phyloP scores from a whole-genome alignment of 1,139 yeast species.

The Geotrichum klebahnii region DNA sequence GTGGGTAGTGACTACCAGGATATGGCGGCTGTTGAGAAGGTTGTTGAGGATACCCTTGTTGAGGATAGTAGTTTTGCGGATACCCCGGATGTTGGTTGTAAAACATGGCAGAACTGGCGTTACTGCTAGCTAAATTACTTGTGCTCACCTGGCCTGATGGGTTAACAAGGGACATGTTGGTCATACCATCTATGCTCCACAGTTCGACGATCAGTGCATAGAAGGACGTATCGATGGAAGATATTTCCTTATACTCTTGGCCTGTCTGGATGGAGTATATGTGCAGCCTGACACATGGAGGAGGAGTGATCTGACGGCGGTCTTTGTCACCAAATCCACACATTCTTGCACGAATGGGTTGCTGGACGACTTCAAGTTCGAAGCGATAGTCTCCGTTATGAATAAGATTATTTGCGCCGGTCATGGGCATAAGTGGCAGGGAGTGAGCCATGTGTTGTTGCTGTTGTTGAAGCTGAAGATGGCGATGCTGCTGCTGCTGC shows the following conservation, averaged over 20 bases:
- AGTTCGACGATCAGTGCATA: slow-evolving; percentile 41
- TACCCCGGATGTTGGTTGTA: slow-evolving; percentile 14
- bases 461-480: slow-evolving; percentile 7
- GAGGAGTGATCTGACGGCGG: slow-evolving; percentile 45
- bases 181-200: slow-evolving; percentile 41
- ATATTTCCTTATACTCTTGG: slow-evolving; percentile 28
- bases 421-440: slow-evolving; percentile 8
- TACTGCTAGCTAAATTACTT: neutral
- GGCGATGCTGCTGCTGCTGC: slow-evolving; percentile 1
- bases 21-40: slow-evolving; percentile 1
- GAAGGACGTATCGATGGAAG: slow-evolving; percentile 36
- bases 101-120: slow-evolving; percentile 6
- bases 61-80: slow-evolving; percentile 17
- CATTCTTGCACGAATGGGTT: slow-evolving; percentile 47
- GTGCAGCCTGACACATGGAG: slow-evolving; percentile 42
- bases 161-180: slow-evolving; percentile 36
- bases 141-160: slow-evolving; percentile 25
- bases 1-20: neutral
- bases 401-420: slow-evolving; percentile 8
- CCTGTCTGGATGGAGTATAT: slow-evolving; percentile 36
- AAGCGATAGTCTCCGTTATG: slow-evolving; percentile 22
- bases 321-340: slow-evolving; percentile 48
- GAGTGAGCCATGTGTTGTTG: neutral
- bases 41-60: slow-evolving; percentile 16
- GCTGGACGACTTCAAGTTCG: slow-evolving; percentile 40